A percentile compares a stretch with the other conserved stretches of the same genome.
These are phyloP conservation scores for Claviceps sp. DNA, from an alignment of 2,329 filamentous ascomycete species.

Conservation along the genomic window DNA sequence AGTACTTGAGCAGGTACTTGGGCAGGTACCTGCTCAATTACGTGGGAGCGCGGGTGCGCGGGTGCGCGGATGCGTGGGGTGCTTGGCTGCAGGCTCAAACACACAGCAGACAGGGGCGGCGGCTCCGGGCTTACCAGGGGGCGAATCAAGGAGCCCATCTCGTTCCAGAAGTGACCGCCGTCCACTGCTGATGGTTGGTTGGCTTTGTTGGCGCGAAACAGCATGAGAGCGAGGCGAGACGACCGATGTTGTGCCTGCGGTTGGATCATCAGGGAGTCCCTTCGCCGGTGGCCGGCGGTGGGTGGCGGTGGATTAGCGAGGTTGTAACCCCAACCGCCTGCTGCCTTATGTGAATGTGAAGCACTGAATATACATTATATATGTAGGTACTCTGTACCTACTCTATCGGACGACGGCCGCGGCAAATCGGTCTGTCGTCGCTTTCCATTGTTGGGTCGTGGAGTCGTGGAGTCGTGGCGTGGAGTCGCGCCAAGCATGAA, in stretches of 20 bases:
- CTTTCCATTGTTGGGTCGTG: too few species aligned
- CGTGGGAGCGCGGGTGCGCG: not conserved
- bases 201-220: constrained; percentile 3
- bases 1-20: not conserved
- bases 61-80: not conserved
- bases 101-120: constrained; percentile 5
- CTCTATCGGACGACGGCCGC: too few species aligned
- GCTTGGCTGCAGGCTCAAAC: constrained; percentile 2
- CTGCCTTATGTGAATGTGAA: too few species aligned
- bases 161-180: constrained; percentile 4
- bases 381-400: too few species aligned
- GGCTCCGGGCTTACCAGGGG: constrained; percentile 1
- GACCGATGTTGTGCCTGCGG: not conserved
- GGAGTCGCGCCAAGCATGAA: too few species aligned
- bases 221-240: not conserved
- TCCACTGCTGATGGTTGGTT: not conserved
- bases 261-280: not conserved
- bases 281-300: constrained; percentile 1
- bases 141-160: constrained; percentile 2
- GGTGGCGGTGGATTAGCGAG: constrained; percentile 3
- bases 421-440: too few species aligned
- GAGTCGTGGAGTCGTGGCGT: too few species aligned
- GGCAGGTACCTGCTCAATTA: not conserved
- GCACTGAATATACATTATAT: too few species aligned
- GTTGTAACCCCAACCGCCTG: not conserved